phyloP scores from a whole-genome alignment of 2,329 filamentous ascomycete species.

The Exophiala lecanii-corni region DNA sequence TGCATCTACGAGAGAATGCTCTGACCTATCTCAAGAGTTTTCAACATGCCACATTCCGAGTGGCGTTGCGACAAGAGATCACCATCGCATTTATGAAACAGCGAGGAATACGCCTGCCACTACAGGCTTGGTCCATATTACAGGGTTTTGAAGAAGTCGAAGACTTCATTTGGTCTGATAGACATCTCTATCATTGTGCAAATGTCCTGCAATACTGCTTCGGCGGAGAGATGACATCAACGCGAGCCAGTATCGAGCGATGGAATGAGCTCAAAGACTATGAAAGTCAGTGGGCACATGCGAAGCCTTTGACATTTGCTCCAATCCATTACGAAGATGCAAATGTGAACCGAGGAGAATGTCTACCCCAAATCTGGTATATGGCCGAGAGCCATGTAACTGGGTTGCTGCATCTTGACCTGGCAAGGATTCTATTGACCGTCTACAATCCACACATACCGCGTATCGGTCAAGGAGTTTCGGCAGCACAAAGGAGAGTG shows the following conservation, averaged over 20 bases:
- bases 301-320: constrained; percentile 23
- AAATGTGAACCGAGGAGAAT: constrained; percentile 20
- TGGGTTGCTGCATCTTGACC: constrained; percentile 25
- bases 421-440: constrained; percentile 27
- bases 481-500: constrained; percentile 13
- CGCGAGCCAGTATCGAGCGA: constrained; percentile 11
- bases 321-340: constrained; percentile 26
- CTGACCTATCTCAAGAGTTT: constrained; percentile 23
- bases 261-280: constrained; percentile 25
- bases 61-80: constrained; percentile 24
- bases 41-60: constrained; percentile 24
- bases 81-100: constrained; percentile 24
- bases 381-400: constrained; percentile 27
- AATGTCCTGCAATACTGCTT: constrained; percentile 62
- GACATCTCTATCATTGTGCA: constrained; percentile 58
- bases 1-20: constrained; percentile 12
- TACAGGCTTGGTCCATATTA: constrained; percentile 24
- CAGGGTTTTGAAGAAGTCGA: constrained; percentile 24
- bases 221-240: constrained; percentile 23
- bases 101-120: constrained; percentile 17
- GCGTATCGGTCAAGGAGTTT: constrained; percentile 25
- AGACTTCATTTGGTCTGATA: constrained; percentile 41
- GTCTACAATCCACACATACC: constrained; percentile 29
- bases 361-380: constrained; percentile 29
- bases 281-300: constrained; percentile 24